These are phyloP conservation scores for Alternaria arborescens DNA, from an alignment of 2,329 filamentous ascomycete species.

Conservation along the genomic window DNA sequence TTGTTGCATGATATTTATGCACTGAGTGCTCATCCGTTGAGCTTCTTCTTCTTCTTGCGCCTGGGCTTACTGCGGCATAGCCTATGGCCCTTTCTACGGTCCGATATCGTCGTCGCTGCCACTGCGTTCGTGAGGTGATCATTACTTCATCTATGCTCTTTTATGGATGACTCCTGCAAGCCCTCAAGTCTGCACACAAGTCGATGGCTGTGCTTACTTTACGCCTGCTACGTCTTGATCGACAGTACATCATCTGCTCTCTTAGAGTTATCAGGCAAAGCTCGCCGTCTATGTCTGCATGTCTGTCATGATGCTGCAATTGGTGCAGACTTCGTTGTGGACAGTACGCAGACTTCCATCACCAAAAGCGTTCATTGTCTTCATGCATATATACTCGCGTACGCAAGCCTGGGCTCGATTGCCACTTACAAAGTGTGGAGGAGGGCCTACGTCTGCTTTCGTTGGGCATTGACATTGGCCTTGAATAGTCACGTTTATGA, in stretches of 20 bases:
- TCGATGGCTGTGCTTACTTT: constrained; percentile 4
- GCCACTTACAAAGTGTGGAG: constrained; percentile 3
- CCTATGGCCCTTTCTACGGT: constrained; percentile 8
- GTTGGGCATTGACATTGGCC: not conserved
- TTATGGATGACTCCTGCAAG: constrained; percentile 18
- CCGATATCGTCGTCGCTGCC: constrained; percentile 8
- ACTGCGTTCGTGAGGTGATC: constrained; percentile 25
- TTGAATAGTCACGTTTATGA: not conserved
- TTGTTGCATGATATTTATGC: constrained; percentile 35
- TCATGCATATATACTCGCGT: constrained; percentile 11
- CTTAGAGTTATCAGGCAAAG: not conserved
- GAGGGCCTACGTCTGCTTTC: constrained; percentile 2
- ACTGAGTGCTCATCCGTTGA: constrained; percentile 20
- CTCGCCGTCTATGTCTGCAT: constrained; percentile 1
- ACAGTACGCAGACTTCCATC: constrained; percentile 1
- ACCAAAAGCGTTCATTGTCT: constrained; percentile 20
- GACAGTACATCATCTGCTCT: constrained; percentile 1
- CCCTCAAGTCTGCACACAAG: constrained; percentile 1
- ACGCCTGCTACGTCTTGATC: constrained; percentile 4
- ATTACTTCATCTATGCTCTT: constrained; percentile 21
- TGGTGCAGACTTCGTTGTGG: constrained; percentile 4
- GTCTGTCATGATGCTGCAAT: constrained; percentile 6
- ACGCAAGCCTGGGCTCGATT: not conserved
- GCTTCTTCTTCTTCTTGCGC: constrained; percentile 14
- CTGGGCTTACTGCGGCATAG: constrained; percentile 10